Base-by-base conservation (phyloP, 2,329 filamentous ascomycete species). In the Monosporascus sp. region DNA sequence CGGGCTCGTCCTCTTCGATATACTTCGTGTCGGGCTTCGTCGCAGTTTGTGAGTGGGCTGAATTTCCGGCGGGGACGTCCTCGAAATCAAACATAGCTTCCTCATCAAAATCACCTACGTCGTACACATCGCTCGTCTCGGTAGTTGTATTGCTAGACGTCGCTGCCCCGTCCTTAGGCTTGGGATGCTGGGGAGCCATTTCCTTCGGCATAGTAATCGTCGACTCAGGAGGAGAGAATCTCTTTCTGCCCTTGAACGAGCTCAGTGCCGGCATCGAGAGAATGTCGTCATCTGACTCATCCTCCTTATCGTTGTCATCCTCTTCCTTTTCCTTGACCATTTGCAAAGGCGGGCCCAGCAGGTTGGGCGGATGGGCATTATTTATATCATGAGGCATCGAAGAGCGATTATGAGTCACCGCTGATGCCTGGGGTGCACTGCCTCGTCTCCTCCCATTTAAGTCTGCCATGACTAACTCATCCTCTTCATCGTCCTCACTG, bases 81-180 rank as follows among this genome's bases (percentile, higher is more conserved):
- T 79, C 77, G 51, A 79, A 79, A 5, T 73, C 65, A 56, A 79
- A 79, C 58, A 79, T 61, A 7, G 73, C 74, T 31, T 74, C 73
- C 4, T 72, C 71, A 3, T 69, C 62, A 20, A 51, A 49, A 14
- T 66, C 43, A 15, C 41, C 63, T 15, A 56, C 49, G 31, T 50
- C 57, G 2, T 39, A 35, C 11, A 7, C 14, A 43, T 38, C 38
- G 8, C 47, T 18, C 59, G 41, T 37, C 50, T 46, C 41, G 49
- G n/a, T 38, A 52, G 24, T 53, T 50, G 35, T 57, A 58, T n/a
- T 57, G 52, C 38, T 50, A 50, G 49, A 25, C 38, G 44, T 37
- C 44, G 50, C 18, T 44, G 31, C 52, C 51, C 46, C 47, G 18
- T 53, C 51, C 0, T 51, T 50, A 4, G 48, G 43, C 24, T 37